Evolutionary conservation across 257 asterid genomes (phyloP).

Genomic region (Penstemon newberryi): DNA sequence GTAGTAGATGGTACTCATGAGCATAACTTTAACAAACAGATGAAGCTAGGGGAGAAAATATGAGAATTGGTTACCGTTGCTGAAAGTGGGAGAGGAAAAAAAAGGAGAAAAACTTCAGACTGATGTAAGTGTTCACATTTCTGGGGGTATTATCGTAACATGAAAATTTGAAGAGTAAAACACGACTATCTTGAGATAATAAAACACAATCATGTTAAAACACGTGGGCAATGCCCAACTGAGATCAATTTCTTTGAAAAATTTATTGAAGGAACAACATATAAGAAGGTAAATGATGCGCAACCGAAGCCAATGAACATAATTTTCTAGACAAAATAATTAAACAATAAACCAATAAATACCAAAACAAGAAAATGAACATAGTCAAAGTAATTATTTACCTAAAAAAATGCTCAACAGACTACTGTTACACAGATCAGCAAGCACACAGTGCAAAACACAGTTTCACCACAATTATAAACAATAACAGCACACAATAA

Average conservation of each 20-base stretch:
- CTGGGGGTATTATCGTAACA: too few relatives aligned
- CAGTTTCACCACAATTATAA: conserved; percentile 16
- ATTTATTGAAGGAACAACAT: conserved; percentile 16
- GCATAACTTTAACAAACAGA: too few relatives aligned
- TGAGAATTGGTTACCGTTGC: too few relatives aligned
- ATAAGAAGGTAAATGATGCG: conserved; percentile 19
- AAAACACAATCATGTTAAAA: conserved; percentile 18
- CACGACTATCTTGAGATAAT: too few relatives aligned
- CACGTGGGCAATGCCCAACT: conserved; percentile 21
- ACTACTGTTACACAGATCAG: conserved; percentile 33
- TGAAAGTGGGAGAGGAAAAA: too few relatives aligned
- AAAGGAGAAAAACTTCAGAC: too few relatives aligned
- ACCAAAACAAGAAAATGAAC: background rate
- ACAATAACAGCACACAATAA: conserved; percentile 13
- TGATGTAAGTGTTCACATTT: too few relatives aligned
- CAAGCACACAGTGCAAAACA: conserved; percentile 15
- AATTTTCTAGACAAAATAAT: background rate
- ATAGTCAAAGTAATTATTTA: conserved; percentile 19
- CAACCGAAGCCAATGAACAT: conserved; percentile 1
- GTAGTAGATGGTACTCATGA: too few relatives aligned
- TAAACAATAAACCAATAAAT: too few relatives aligned
- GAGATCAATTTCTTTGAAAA: conserved; percentile 3
- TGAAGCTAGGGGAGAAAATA: too few relatives aligned
- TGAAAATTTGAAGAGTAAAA: too few relatives aligned
- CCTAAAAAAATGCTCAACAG: background rate